Base-by-base conservation (phyloP, 1,284 basidiomycete species). In the Anthracocystis panici-leucophaei region DNA sequence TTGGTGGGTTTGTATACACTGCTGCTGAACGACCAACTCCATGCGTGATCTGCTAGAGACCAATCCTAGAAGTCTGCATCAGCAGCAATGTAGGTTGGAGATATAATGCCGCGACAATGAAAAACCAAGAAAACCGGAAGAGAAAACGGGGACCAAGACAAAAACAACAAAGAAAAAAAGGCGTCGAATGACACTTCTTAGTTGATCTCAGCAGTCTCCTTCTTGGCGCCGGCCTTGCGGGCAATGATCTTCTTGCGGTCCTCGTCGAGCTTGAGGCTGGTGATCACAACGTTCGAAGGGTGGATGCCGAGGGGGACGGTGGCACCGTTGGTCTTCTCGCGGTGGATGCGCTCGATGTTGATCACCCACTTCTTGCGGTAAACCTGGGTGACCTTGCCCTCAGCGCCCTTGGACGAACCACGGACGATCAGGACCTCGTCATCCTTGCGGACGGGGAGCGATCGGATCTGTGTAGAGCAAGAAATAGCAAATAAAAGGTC, bases 351-450 rank as follows among this genome's bases (percentile, higher is more conserved):
- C 88, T 99, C 97, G 85, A 99, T 93, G 89, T 98, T 92, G 87
- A 99, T 93, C 66, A 98, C 94, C 93, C 94, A 98, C 88, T 97
- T 97, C 92, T 98, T 97, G 87, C 96, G 93, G 91, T 97, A 97
- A 75, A 98, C 95, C 77, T 86, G 85, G 58, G 80, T 79, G 63
- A 87, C 84, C 64, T 77, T 75, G 64, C 97, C 97, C 90, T 99
- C 97, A 33, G 78, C 63, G 57, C 87, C 95, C 91, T 77, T 96
- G 91, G 81, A 94, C 89, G 79, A 79, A 45, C 86, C 86, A 59
- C 86, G 85, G 70, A 98, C 94, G 84, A 99, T 95, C 85, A 93
- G 89, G 75, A 99, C 97, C 88, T 98, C 96, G 87, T 98, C 97
- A 84, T 97, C 96, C 88, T 97, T 97, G 87, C 95, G 93, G 85